Conservation (phyloP, 768 basidiomycete genomes). For the Fomitopsis pulvina region DNA sequence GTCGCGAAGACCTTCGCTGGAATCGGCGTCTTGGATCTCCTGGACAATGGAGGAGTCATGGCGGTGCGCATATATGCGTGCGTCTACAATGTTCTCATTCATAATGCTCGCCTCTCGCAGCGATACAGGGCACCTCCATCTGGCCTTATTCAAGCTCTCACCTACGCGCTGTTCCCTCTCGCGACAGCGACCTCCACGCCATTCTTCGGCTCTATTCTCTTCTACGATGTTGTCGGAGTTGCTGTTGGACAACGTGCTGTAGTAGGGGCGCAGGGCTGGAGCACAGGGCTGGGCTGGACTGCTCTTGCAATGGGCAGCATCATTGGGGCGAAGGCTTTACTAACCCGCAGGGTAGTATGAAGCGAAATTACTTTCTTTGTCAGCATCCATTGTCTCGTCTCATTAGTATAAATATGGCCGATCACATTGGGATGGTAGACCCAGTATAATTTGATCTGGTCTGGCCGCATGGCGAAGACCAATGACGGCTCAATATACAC, state of each 20-base stretch:
- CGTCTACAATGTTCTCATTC: not conserved
- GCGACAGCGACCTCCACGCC: conserved; percentile 14
- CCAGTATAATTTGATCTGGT: no score
- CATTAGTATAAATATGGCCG: no score
- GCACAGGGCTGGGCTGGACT: conserved; percentile 19
- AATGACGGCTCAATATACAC: no score
- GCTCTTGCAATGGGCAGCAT: conserved; percentile 14
- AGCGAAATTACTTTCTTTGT: no score
- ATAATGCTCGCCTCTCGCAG: conserved; percentile 3
- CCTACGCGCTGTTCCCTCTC: conserved; percentile 15
- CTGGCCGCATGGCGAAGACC: no score
- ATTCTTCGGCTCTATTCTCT: conserved; percentile 17
- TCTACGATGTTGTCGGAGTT: conserved; percentile 19
- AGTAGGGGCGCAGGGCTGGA: conserved; percentile 14
- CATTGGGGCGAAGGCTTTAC: conserved; percentile 14
- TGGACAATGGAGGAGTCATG: conserved; percentile 24
- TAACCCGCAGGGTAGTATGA: not conserved
- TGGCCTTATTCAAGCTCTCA: conserved; percentile 10
- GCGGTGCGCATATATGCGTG: conserved; percentile 9
- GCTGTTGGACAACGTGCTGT: conserved; percentile 16
- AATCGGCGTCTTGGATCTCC: conserved; percentile 27
- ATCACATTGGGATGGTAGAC: no score
- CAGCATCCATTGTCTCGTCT: no score
- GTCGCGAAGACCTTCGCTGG: conserved; percentile 37
- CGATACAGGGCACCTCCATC: conserved; percentile 15